Base-by-base conservation (phyloP, 2,329 filamentous ascomycete genomes). In the Chalaropsis ovoidea region DNA sequence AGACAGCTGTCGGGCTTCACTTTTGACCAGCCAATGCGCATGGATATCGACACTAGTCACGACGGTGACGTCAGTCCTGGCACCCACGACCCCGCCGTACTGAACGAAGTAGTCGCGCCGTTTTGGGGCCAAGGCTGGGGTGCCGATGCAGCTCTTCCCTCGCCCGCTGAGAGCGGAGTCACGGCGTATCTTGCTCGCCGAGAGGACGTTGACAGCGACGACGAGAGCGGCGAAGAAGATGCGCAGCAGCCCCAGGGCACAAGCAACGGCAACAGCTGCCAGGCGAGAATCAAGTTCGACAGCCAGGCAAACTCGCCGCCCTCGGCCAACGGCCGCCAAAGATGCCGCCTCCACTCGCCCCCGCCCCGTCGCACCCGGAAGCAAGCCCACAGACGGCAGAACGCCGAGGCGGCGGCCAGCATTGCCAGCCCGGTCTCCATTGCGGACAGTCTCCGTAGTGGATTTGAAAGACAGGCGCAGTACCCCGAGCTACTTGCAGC, bases 11-110 rank as follows among this genome's bases (percentile, higher is more conserved):
- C n/a, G 3, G 15, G 3, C 10, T 63, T 63, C 31, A 42, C 62
- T 17, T 63, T 63, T 52, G 15, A 54, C 31, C 62, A 63, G n/a
- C 8, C 31, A 17, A 11, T 22, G 24, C 19, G 47, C 47, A 52
- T 52, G 5, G 13, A 35, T 39, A 31, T 8, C 17, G 10, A 39
- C n/a, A 39, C n/a, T 39, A 10, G 10, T 5, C 27, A 24, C 10
- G 54, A 58, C 27, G n/a, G 17, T 10, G 3, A 35, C 10, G 31
- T 39, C 31, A 58, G 54, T n/a, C 54, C 54, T 19, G 10, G 31
- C 1, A 58, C 54, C 13, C 31, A n/a, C 13, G 27, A 58, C 24
- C 24, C 54, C 5, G n/a, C 17, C 10, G 7, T 58, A 39, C 15
- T 24, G 2, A 58, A 58, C 3, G 27, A n/a, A 22, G n/a, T 39